These are phyloP conservation scores for Bromus sterilis DNA, from an alignment of 176 grass and related monocot species.

Conservation along the genomic window DNA sequence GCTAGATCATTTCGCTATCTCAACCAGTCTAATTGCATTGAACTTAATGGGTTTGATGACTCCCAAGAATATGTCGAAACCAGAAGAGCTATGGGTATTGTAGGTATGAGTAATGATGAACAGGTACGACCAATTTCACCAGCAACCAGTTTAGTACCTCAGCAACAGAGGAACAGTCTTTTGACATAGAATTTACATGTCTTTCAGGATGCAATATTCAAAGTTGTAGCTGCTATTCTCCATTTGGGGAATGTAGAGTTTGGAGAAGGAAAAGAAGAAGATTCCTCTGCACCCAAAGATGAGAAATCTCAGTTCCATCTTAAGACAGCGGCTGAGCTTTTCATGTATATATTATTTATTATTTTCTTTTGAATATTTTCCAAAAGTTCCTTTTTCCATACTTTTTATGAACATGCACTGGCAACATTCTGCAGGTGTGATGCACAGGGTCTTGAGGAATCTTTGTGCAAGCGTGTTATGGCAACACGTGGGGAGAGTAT, in stretches of 20 bases:
- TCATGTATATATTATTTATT: slow-evolving; percentile 55
- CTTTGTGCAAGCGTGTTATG: slow-evolving; percentile 88
- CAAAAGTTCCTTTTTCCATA: not conserved
- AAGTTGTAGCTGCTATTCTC: slow-evolving; percentile 92
- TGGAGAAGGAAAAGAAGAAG: slow-evolving; percentile 65
- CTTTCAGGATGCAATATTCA: slow-evolving; percentile 90
- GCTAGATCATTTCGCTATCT: slow-evolving; percentile 83
- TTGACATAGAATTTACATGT: not conserved
- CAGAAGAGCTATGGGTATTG: slow-evolving; percentile 83
- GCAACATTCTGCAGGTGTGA: slow-evolving; percentile 55
- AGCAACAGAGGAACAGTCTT: not conserved
- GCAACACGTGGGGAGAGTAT: slow-evolving; percentile 94
- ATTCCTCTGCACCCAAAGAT: slow-evolving; percentile 85
- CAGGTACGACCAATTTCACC: slow-evolving; percentile 45
- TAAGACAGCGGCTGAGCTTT: slow-evolving; percentile 89
- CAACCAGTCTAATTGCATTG: slow-evolving; percentile 88
- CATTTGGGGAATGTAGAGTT: slow-evolving; percentile 93
- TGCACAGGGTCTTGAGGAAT: slow-evolving; percentile 67
- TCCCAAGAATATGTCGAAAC: slow-evolving; percentile 73
- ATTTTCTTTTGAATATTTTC: not conserved
- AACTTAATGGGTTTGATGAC: slow-evolving; percentile 84
- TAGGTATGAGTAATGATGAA: slow-evolving; percentile 72
- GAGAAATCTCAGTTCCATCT: slow-evolving; percentile 90
- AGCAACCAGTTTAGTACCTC: not conserved
- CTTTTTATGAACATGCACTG: slow-evolving; percentile 12